Conservation (phyloP, 805 yeast species). For the Starmerella apicola region DNA sequence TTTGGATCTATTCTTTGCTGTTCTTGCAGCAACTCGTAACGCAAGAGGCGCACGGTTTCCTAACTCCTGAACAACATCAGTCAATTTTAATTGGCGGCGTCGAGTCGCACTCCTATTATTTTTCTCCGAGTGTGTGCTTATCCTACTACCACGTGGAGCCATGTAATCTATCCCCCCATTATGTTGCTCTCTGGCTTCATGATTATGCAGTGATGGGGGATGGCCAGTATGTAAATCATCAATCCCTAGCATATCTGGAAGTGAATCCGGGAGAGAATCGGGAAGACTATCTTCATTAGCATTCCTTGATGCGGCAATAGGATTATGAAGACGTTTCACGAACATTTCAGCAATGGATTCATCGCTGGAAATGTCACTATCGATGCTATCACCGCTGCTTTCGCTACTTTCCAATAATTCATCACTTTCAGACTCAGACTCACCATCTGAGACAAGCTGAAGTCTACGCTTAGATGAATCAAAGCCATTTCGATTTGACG, state of each 20-base stretch:
- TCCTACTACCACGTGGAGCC: neutral
- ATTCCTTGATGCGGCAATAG: no score
- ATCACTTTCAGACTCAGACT: neutral
- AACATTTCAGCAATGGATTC: no score
- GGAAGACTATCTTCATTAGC: no score
- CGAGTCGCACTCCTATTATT: no score
- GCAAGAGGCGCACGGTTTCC: conserved; percentile 6
- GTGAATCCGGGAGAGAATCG: no score
- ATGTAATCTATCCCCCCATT: conserved; percentile 3
- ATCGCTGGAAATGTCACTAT: no score
- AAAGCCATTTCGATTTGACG: no score
- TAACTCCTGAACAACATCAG: conserved; percentile 2
- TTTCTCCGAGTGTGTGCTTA: neutral
- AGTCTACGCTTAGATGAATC: neutral
- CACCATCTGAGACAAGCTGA: neutral
- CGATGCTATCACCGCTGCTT: neutral
- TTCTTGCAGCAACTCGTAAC: conserved; percentile 12
- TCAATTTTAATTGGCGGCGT: neutral
- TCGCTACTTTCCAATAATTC: neutral
- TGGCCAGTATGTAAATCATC: no score
- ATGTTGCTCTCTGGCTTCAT: neutral
- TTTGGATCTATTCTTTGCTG: conserved; percentile 5
- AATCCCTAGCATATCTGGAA: no score
- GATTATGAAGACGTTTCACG: no score
- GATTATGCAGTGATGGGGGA: no score